Conservation (phyloP, 2,329 filamentous ascomycete species). For the Botryotinia convoluta region DNA sequence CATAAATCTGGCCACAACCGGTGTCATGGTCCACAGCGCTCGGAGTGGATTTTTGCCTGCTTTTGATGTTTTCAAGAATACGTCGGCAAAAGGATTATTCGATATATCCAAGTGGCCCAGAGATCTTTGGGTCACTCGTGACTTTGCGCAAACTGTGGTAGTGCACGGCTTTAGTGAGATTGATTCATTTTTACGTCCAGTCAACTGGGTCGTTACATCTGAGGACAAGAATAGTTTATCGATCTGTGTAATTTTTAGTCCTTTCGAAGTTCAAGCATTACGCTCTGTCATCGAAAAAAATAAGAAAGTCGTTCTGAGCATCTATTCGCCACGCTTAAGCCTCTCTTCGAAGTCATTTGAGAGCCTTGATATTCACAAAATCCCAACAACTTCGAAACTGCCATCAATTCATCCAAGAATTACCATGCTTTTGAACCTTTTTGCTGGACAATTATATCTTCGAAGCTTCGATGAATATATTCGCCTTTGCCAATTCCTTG, state of each 20-base stretch:
- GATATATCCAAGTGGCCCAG: slow-evolving; percentile 41
- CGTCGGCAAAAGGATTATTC: slow-evolving; percentile 42
- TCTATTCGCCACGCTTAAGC: slow-evolving; percentile 50
- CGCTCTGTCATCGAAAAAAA: slow-evolving; percentile 42
- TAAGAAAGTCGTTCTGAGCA: slow-evolving; percentile 44
- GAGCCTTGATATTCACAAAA: slow-evolving; percentile 44
- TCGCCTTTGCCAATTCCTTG: slow-evolving; percentile 50
- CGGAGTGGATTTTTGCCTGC: slow-evolving; percentile 52
- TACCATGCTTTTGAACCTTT: slow-evolving; percentile 57
- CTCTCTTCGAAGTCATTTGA: slow-evolving; percentile 45
- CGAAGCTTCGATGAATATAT: slow-evolving; percentile 53
- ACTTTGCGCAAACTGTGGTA: slow-evolving; percentile 47
- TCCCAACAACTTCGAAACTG: slow-evolving; percentile 34
- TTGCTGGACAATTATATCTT: slow-evolving; percentile 67
- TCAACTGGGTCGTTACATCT: slow-evolving; percentile 52
- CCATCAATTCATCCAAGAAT: slow-evolving; percentile 23
- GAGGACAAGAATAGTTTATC: slow-evolving; percentile 20
- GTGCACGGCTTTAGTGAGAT: not conserved
- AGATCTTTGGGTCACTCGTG: slow-evolving; percentile 47
- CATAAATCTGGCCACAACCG: slow-evolving; percentile 41
- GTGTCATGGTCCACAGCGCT: slow-evolving; percentile 42
- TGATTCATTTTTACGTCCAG: slow-evolving; percentile 51
- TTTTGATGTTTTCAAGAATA: slow-evolving; percentile 45
- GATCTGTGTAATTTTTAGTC: slow-evolving; percentile 52
- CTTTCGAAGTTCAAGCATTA: slow-evolving; percentile 57